Percentiles rank a stretch among this genome's conserved stretches.
These are phyloP conservation scores for Venturia nashicola DNA, from an alignment of 2,329 filamentous ascomycete species.

Conservation along the genomic window DNA sequence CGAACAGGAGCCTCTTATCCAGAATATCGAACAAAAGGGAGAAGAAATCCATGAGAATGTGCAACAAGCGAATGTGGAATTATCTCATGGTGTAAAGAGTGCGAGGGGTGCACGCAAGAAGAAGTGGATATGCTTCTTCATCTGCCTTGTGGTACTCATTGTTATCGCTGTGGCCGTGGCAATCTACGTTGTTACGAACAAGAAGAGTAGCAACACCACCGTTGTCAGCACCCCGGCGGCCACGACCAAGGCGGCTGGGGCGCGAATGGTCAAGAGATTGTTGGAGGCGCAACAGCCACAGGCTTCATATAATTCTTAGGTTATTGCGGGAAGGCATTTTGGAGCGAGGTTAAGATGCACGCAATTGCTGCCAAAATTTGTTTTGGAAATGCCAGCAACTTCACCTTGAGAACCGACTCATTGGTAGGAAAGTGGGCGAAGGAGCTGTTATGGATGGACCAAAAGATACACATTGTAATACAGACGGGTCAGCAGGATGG, in stretches of 20 bases:
- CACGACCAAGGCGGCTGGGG: not conserved
- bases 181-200: constrained; percentile 5
- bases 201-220: not conserved
- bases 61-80: constrained; percentile 72
- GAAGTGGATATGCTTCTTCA: constrained; percentile 13
- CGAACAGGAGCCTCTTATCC: constrained; percentile 71
- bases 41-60: constrained; percentile 79
- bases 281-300: not conserved
- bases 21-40: constrained; percentile 73
- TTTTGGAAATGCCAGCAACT: not conserved
- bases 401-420: not conserved
- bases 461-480: not conserved
- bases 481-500: not conserved
- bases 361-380: not conserved
- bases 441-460: not conserved
- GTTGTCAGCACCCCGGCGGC: not conserved
- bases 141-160: constrained; percentile 9
- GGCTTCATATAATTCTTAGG: not conserved
- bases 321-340: not conserved
- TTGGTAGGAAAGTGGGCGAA: not conserved
- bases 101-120: constrained; percentile 39
- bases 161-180: constrained; percentile 9
- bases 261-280: not conserved
- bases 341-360: not conserved
- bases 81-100: constrained; percentile 69